Percentiles rank a stretch among this genome's conserved stretches.
Evolutionary conservation across 306 rosid species (phyloP).

Genomic region (Crataegus laevigata): DNA sequence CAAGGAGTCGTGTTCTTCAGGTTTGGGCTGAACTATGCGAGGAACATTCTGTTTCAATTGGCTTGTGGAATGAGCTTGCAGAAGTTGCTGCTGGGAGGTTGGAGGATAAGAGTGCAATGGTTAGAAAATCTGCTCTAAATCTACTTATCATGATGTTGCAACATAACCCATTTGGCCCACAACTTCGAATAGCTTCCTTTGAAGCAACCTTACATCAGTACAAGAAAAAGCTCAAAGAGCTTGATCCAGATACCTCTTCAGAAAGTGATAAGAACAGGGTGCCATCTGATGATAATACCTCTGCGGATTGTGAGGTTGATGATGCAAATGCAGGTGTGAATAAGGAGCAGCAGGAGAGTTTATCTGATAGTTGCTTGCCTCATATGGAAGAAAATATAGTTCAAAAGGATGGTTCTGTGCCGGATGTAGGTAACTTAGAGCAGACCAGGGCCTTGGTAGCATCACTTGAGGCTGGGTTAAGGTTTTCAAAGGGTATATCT

Average conservation of each 20-base stretch:
- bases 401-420: slow-evolving; percentile 55
- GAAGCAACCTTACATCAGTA: slow-evolving; percentile 89
- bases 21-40: slow-evolving; percentile 96
- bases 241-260: slow-evolving; percentile 52
- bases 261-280: slow-evolving; percentile 29
- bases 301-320: slow-evolving; percentile 56
- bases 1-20: slow-evolving; percentile 93
- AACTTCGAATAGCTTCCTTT: slow-evolving; percentile 74
- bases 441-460: slow-evolving; percentile 97
- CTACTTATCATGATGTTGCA: slow-evolving; percentile 87
- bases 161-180: slow-evolving; percentile 97
- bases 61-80: slow-evolving; percentile 94
- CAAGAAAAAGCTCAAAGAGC: slow-evolving; percentile 63
- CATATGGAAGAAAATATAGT: slow-evolving; percentile 35
- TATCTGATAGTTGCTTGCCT: slow-evolving; percentile 61
- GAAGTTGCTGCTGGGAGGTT: slow-evolving; percentile 86
- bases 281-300: slow-evolving; percentile 37
- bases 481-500: slow-evolving; percentile 75
- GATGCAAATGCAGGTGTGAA: slow-evolving; percentile 28
- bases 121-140: slow-evolving; percentile 77
- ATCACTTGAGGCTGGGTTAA: slow-evolving; percentile 85
- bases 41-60: slow-evolving; percentile 85
- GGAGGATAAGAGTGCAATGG: slow-evolving; percentile 97
- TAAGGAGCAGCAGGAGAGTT: slow-evolving; percentile 54
- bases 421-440: slow-evolving; percentile 91